These are phyloP conservation scores for Staphylotrichum longicolle DNA, from an alignment of 495 filamentous ascomycete species.

Conservation along the genomic window DNA sequence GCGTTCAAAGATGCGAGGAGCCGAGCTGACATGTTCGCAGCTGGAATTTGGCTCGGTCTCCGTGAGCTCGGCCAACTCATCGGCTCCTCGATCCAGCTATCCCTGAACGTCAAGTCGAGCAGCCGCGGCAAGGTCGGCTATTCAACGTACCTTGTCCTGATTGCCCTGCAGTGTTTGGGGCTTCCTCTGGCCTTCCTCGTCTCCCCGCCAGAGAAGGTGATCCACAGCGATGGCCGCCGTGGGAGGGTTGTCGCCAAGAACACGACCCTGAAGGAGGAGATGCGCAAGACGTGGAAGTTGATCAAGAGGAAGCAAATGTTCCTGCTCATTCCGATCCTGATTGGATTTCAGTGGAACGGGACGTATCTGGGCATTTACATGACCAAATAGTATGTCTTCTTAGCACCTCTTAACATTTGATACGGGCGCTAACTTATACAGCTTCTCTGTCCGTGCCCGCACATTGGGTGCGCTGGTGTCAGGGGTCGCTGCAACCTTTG, in stretches of 20 bases:
- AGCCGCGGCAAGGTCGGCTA: slow-evolving; percentile 54
- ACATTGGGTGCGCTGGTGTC: slow-evolving; percentile 51
- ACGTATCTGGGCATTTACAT: slow-evolving; percentile 60
- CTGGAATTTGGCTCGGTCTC: slow-evolving; percentile 58
- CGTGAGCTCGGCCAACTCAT: slow-evolving; percentile 56
- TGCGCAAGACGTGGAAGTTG: slow-evolving; percentile 48
- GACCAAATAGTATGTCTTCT: slow-evolving; percentile 44
- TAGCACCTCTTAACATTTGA: no score
- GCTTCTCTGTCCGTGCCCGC: slow-evolving; percentile 54
- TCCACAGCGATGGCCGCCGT: slow-evolving; percentile 48
- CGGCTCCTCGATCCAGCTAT: slow-evolving; percentile 56
- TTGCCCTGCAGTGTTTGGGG: slow-evolving; percentile 52
- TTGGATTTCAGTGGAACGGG: slow-evolving; percentile 55
- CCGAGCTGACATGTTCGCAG: slow-evolving; percentile 13
- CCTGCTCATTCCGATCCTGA: slow-evolving; percentile 53
- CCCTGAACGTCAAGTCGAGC: slow-evolving; percentile 48
- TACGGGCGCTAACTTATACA: neutral
- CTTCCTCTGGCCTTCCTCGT: slow-evolving; percentile 53
- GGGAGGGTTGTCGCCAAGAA: slow-evolving; percentile 43
- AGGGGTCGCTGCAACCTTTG: slow-evolving; percentile 47
- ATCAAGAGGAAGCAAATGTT: slow-evolving; percentile 49
- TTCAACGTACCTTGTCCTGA: slow-evolving; percentile 54
- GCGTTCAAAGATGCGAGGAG: neutral
- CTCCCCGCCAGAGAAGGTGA: slow-evolving; percentile 55
- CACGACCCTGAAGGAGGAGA: slow-evolving; percentile 42